Conservation (phyloP, 768 basidiomycete species). For the Termitomyces sp. region DNA sequence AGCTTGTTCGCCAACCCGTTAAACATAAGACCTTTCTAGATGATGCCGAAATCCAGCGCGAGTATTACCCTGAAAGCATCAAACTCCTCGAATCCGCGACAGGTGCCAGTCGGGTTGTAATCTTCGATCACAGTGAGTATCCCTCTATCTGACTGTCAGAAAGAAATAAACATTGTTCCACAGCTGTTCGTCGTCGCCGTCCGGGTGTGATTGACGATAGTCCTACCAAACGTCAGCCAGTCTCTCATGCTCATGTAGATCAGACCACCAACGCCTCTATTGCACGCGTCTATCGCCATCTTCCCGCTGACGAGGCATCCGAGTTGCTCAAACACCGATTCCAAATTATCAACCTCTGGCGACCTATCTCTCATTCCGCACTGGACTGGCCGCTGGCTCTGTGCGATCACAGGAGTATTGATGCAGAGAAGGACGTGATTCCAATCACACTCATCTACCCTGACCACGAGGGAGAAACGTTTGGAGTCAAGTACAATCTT, state of each 20-base stretch:
- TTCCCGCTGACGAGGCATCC: conserved; percentile 28
- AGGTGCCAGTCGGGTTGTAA: conserved; percentile 48
- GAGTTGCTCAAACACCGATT: conserved; percentile 31
- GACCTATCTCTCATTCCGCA: conserved; percentile 44
- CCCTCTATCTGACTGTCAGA: not conserved
- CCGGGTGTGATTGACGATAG: conserved; percentile 22
- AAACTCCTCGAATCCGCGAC: conserved; percentile 54
- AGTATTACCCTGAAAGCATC: conserved; percentile 58
- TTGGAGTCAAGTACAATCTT: conserved; percentile 36
- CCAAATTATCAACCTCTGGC: conserved; percentile 52
- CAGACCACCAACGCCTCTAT: conserved; percentile 29
- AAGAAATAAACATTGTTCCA: not conserved
- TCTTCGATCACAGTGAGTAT: conserved; percentile 60
- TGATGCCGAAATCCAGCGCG: conserved; percentile 44
- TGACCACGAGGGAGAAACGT: conserved; percentile 46
- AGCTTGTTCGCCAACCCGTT: conserved; percentile 32
- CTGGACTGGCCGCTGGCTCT: conserved; percentile 45
- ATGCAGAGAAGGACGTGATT: conserved; percentile 31
- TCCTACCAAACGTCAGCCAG: conserved; percentile 28
- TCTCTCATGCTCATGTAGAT: conserved; percentile 32
- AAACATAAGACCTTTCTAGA: conserved; percentile 42
- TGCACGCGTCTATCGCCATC: conserved; percentile 32
- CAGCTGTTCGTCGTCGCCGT: conserved; percentile 31
- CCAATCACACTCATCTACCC: conserved; percentile 41
- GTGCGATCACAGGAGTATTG: conserved; percentile 34